Evolutionary conservation across 1,284 basidiomycete genomes (phyloP), one percentile per base, ranked within the genome.

Genomic region (Cerioporus squamosus): DNA sequence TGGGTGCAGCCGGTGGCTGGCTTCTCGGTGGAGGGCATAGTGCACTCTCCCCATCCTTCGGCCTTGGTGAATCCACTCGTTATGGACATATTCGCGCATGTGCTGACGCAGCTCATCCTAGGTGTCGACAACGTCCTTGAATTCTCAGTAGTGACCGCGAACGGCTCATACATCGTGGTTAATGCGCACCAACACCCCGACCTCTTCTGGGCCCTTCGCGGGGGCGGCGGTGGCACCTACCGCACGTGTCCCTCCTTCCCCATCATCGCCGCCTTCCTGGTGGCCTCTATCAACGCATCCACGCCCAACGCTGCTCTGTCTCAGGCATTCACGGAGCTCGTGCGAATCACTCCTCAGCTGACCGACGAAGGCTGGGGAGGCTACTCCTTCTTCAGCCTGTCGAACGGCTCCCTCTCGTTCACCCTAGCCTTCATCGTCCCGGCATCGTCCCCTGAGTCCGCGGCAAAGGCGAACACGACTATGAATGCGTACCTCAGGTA

Each of bases 191-290:
- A 69, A 17, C 68, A 80, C 61, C 4, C 71, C 0, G 76, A 81
- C 55, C 69, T 83, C 17, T 84, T 82, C 69, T 83, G 79, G 79
- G 81, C 81, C 0, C 65, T 84, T 44, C 75, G 79, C n/a, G 82
- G 82, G 0, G 81, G 82, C 2, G 81, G 82, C 0, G 80, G 79
- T 5, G 71, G 77, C 7, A 79, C 77, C 1, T 76, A 76, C 66
- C 63, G 64, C n/a, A 75, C 78, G 0, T 75, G 77, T 45, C 73
- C 74, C 0, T 39, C 59, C 5, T 54, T 70, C 12, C 74, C 78
- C 2, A 43, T 75, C 44, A 67, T 67, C 26, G 20, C 51, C 14
- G 71, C 53, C 17, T n/a, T 39, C 36, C 65, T 69, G 56, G 10
- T 9, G 2, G 70, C 68, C 9, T 74, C 51, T 5, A 51, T 55